Evolutionary conservation across 306 rosid genomes (phyloP), one percentile per base, ranked within the genome.

Genomic region (Prosopis cineraria): DNA sequence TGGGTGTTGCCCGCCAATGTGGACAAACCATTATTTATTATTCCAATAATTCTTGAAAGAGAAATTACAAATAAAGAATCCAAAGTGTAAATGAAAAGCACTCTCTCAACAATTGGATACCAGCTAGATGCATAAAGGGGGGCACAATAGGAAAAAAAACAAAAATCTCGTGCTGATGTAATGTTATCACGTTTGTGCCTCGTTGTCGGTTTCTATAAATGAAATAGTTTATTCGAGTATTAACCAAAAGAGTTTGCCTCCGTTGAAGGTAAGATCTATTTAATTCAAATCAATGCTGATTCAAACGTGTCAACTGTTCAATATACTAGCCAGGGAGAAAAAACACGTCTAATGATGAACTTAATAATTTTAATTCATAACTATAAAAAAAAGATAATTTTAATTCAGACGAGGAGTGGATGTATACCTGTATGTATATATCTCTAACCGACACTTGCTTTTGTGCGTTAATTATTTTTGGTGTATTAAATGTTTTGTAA

Each of bases 51-150:
- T 10, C 14, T 55, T 55, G 16, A 25, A 56, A 50, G 25, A 72
- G 40, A 20, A 10, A 19, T 34, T 76, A 24, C 10, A 20, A 50
- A 50, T 40, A 52, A 64, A 82, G 70, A 72, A 77, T 65, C 74
- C 71, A 55, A 72, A 65, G 70, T 17, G 70, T 17, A 70, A 48
- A 63, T 37, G 17, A 39, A 66, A 66, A 24, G 33, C 52, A 4
- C 34, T 43, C 52, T 11, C 33, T 20, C 7, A 9, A 2, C 25
- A 69, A 72, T 48, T 27, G 31, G 71, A 20, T 22, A 37, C 65
- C 25, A 63, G 37, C 81, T 77, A 64, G 78, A 66, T 77, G 81
- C 77, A 64, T 53, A 20, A 22, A 24, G 1, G 72, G n/a, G 52
- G 50, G 10, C 33, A 55, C 62, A 3, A 8, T 22, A 24, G 50